Conservation (phyloP, 495 filamentous ascomycete species). For the Hyphodiscus hymeniophilus region DNA sequence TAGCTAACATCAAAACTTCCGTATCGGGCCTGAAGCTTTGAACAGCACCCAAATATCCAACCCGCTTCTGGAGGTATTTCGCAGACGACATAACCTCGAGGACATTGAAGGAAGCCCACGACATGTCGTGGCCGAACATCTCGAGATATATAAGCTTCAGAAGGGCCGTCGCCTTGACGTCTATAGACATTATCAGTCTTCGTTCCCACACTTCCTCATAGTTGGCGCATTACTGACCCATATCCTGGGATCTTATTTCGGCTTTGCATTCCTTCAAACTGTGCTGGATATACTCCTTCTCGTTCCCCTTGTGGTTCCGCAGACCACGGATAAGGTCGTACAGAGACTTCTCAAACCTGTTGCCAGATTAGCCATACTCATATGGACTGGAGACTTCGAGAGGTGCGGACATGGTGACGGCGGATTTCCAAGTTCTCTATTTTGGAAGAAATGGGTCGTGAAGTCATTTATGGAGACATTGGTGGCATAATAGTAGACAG, state of each 20-base stretch:
- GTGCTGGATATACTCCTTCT: slow-evolving; percentile 87
- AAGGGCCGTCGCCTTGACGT: slow-evolving; percentile 91
- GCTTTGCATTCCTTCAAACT: slow-evolving; percentile 88
- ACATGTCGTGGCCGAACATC: slow-evolving; percentile 99
- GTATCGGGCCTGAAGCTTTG: slow-evolving; percentile 95
- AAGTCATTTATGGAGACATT: background rate
- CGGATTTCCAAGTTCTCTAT: background rate
- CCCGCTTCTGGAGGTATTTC: slow-evolving; percentile 90
- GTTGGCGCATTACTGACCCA: slow-evolving; percentile 66
- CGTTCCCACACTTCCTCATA: background rate
- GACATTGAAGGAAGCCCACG: slow-evolving; percentile 96
- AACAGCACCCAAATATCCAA: slow-evolving; percentile 92
- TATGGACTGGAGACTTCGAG: background rate
- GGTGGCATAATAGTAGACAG: background rate
- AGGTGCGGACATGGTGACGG: slow-evolving; percentile 11
- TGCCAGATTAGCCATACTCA: slow-evolving; percentile 20
- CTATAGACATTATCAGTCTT: slow-evolving; percentile 34
- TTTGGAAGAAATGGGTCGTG: background rate
- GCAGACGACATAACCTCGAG: slow-evolving; percentile 96
- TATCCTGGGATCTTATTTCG: slow-evolving; percentile 84
- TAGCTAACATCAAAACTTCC: slow-evolving; percentile 95
- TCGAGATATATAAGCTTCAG: slow-evolving; percentile 94
- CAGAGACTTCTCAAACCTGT: slow-evolving; percentile 96
- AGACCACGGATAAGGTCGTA: slow-evolving; percentile 98
- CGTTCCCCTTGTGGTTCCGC: slow-evolving; percentile 85